A percentile compares a stretch with the other conserved stretches of the same genome.
These are phyloP conservation scores for Colletotrichum aenigma DNA, from an alignment of 2,329 filamentous ascomycete species.

Conservation along the genomic window DNA sequence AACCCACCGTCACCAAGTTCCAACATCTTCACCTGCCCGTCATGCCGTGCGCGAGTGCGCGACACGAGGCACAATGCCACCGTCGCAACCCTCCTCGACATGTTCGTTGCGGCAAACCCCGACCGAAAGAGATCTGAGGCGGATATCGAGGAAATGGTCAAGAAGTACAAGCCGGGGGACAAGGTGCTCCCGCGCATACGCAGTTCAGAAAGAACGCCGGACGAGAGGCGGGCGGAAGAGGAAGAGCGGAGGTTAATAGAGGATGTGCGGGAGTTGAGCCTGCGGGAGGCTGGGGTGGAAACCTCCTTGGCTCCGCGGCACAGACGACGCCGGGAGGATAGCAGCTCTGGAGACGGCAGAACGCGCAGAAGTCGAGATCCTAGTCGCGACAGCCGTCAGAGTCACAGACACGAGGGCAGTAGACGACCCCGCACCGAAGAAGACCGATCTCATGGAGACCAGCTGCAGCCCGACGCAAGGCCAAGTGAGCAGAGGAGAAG, in stretches of 20 bases:
- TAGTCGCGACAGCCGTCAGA: constrained; percentile 23
- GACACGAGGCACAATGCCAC: constrained; percentile 90
- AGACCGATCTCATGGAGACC: constrained; percentile 36
- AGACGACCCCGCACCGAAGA: constrained; percentile 33
- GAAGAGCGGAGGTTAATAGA: constrained; percentile 74
- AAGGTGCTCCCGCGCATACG: constrained; percentile 72
- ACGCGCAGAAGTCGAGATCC: constrained; percentile 19
- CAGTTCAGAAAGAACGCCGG: constrained; percentile 52
- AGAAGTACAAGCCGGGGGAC: constrained; percentile 82
- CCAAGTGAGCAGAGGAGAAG: constrained; percentile 38
- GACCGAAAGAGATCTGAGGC: constrained; percentile 69
- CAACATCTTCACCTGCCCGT: constrained; percentile 81
- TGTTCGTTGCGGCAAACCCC: constrained; percentile 83
- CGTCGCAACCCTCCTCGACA: constrained; percentile 87
- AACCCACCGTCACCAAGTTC: constrained; percentile 52
- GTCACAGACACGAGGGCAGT: constrained; percentile 30
- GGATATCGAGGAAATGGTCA: constrained; percentile 78
- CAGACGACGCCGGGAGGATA: constrained; percentile 23
- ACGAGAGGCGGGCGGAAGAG: constrained; percentile 61
- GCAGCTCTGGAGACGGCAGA: constrained; percentile 15
- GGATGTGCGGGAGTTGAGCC: constrained; percentile 74
- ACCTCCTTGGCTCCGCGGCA: constrained; percentile 31
- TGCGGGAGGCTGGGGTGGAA: constrained; percentile 67
- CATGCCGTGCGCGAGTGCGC: constrained; percentile 85
- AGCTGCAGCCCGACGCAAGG: constrained; percentile 40